Evolutionary conservation across 495 filamentous ascomycete genomes (phyloP), one percentile per base, ranked within the genome.

Genomic region (Rostrohypoxylon terebratum): DNA sequence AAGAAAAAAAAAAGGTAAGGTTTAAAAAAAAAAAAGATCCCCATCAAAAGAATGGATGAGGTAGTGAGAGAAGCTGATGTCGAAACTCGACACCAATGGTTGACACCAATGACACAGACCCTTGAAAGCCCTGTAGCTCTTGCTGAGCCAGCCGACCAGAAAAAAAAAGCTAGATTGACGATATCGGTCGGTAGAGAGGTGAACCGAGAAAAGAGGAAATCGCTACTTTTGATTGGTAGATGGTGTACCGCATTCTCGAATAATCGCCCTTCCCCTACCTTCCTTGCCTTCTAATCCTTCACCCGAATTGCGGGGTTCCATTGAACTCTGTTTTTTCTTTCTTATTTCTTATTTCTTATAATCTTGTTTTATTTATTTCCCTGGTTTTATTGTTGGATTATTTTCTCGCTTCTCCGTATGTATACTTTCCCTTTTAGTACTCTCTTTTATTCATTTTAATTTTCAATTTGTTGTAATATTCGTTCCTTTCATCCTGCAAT

Each of bases 121-220:
- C 61, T 1, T 25, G 11, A 42, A 47, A 48, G 38, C 23, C 28
- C 28, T 28, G 28, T 28, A 28, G 28, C 28, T 28, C 28, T 47
- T 23, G 59, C 44, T 64, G 58, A 69, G 48, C 47, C 55, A 61
- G 53, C 65, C 50, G 47, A 50, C 64, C 31, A 25, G 18, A 63
- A 54, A 51, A 50, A 59, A 73, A 68, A 72, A 67, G 63, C 42
- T 45, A 58, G 68, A 72, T 62, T 75, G 71, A 69, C 71, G 71
- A 70, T 77, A 71, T 73, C 74, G 66, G 75, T 77, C 75, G 76
- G 74, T 69, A 76, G 67, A 68, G 76, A 68, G 63, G 74, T 74
- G 59, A 74, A 60, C 76, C 74, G 76, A 75, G 51, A 62, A 73
- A 69, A 50, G 57, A 55, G 57, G 57, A n/a, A 66, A 62, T 61